phyloP scores from a whole-genome alignment of 257 asterid species.

The Parsonsia alboflavescens region DNA sequence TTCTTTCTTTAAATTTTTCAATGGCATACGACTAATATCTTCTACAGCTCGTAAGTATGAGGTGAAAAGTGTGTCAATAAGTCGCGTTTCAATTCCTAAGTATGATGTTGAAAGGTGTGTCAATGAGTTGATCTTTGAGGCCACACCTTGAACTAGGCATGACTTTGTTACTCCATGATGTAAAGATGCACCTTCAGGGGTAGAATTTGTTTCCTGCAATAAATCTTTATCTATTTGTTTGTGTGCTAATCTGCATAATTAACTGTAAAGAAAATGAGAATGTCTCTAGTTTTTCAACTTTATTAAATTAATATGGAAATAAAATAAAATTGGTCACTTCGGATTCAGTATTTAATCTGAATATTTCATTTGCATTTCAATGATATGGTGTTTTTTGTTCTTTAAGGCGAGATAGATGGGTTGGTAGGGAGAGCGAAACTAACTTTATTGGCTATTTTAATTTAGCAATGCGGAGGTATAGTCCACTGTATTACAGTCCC shows the following conservation, averaged over 20 bases:
- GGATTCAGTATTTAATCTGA: background rate
- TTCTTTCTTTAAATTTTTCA: background rate
- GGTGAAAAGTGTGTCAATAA: too few relatives aligned
- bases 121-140: background rate
- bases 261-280: background rate
- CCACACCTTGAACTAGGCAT: background rate
- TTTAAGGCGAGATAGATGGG: background rate
- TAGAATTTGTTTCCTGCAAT: background rate
- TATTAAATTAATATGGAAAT: background rate
- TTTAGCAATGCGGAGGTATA: conserved; percentile 28
- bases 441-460: background rate
- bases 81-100: background rate
- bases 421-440: background rate
- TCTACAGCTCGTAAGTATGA: background rate
- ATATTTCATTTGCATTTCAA: background rate
- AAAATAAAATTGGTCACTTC: background rate
- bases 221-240: background rate
- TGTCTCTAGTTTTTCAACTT: background rate
- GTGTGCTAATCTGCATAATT: background rate
- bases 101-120: background rate
- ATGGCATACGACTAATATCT: background rate
- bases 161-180: background rate
- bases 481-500: conserved; percentile 29
- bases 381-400: background rate
- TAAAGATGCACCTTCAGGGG: background rate